Evolutionary conservation across 2,329 filamentous ascomycete genomes (phyloP), one percentile per base, ranked within the genome.

Genomic region (Fusarium sacchari): DNA sequence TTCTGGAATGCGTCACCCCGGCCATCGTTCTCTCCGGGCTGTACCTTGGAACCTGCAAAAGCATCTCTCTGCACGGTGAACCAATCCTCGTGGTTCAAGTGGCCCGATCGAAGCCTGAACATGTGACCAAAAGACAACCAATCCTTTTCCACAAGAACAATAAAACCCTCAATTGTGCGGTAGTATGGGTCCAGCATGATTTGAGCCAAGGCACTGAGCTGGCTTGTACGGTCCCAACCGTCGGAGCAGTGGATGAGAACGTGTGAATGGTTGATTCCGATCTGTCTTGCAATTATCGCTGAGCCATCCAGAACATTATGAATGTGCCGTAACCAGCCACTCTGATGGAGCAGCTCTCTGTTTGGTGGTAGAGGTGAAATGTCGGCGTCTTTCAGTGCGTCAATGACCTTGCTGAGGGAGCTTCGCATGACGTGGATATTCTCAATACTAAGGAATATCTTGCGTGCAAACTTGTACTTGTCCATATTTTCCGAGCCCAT

Each of bases 401-500:
- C 95, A 60, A 98, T 87, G 26, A 99, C 93, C 75, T 92, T 96
- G 76, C 93, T 92, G 39, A 99, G 86, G 4, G 96, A 98, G 70
- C 93, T 93, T 64, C 96, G 90, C 96, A 99, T 99, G 71, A 98
- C 95, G 79, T 99, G 96, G 68, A 99, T 98, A 80, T 99, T 99
- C 81, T 97, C 96, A 78, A 99, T 99, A 71, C 94, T 96, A 63
- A 99, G 88, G 80, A 97, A 99, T 36, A 93, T 92, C 82, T 98
- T 97, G 67, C 92, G 92, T 22, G 95, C 94, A 78, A 95, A 96
- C 70, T 93, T 94, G 84, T 99, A 99, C 82, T 97, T 93, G 73
- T 97, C 94, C 94, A 98, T 98, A 78, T 98, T 97, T 82, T 99
- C 96, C 1, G 96, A 97, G 5, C 96, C 96, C 81, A 95, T 91